Percentiles rank a stretch among this genome's conserved stretches.
These are phyloP conservation scores for Daldinia sp. DNA, from an alignment of 2,329 filamentous ascomycete genomes.

Conservation along the genomic window DNA sequence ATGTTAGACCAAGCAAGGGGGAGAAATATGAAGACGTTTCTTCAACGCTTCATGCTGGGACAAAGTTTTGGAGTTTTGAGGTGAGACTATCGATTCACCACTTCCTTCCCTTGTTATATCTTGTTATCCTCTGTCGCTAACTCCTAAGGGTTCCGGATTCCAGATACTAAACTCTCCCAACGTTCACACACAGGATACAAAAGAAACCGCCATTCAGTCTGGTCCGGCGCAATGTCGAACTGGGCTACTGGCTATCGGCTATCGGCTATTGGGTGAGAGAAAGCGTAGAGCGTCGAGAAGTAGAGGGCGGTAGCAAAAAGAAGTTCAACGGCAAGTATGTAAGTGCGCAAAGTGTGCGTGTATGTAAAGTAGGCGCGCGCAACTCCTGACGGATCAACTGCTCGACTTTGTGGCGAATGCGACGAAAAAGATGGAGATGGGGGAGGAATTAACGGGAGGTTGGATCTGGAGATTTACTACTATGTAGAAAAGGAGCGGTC, in stretches of 20 bases:
- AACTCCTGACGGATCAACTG: conserved; percentile 33
- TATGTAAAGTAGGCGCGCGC: conserved; percentile 29
- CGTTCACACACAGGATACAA: conserved; percentile 17
- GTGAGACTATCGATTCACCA: conserved; percentile 29
- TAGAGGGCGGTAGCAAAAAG: conserved; percentile 9
- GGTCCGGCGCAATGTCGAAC: conserved; percentile 20
- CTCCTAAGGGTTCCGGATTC: not conserved
- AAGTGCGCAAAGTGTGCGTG: too few relatives aligned
- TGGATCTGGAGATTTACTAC: conserved; percentile 26
- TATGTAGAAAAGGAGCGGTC: conserved; percentile 33
- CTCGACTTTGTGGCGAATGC: conserved; percentile 36
- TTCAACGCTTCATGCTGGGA: conserved; percentile 39
- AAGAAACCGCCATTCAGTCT: conserved; percentile 30
- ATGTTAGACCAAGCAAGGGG: conserved; percentile 45
- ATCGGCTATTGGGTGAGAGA: conserved; percentile 20
- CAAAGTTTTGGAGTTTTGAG: conserved; percentile 21
- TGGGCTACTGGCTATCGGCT: conserved; percentile 17
- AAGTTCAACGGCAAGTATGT: conserved; percentile 3
- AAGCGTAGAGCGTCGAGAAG: conserved; percentile 13
- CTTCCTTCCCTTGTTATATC: conserved; percentile 29
- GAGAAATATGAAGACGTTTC: conserved; percentile 31
- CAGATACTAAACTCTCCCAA: conserved; percentile 5
- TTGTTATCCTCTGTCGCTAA: not conserved
- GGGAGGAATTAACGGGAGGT: conserved; percentile 26
- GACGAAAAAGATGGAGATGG: conserved; percentile 26